Percentiles rank a stretch among this genome's conserved stretches.
Conservation (phyloP, 768 basidiomycete species). For the Xerocomellus intermedius region DNA sequence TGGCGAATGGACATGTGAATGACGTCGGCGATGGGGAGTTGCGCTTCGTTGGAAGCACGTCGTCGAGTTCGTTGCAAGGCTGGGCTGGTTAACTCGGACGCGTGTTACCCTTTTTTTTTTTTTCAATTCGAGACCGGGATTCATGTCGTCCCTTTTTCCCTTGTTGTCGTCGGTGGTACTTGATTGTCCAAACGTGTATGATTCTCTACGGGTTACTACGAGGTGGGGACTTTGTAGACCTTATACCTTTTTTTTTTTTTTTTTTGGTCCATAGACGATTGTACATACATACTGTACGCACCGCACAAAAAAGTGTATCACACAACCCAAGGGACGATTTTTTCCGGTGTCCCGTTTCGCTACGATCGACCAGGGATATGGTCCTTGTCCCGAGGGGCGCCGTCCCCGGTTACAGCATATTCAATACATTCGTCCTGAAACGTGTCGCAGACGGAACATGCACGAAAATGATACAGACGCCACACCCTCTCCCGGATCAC, state of each 20-base stretch:
- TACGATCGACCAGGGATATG: background rate
- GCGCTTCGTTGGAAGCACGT: conserved; percentile 18
- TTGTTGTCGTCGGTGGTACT: no score
- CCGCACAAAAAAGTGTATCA: background rate
- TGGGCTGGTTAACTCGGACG: conserved; percentile 33
- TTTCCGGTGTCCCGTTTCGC: background rate
- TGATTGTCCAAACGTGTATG: background rate
- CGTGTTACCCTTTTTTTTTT: no score
- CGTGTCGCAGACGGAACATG: background rate
- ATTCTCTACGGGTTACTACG: conserved; percentile 2
- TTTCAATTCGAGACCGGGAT: no score
- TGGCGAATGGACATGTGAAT: background rate
- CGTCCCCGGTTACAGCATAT: background rate
- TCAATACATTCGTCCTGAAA: background rate
- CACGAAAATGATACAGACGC: background rate
- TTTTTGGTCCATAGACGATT: background rate
- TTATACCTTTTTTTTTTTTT: conserved; percentile 10
- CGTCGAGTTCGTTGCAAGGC: conserved; percentile 30
- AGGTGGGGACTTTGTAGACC: conserved; percentile 17
- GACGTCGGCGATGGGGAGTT: conserved; percentile 5
- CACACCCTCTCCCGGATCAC: no score
- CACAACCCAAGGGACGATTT: background rate
- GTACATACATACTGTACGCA: background rate
- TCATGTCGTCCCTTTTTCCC: no score
- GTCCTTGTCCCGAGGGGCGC: no score